These are phyloP conservation scores for Lyophyllum semitale DNA, from an alignment of 768 basidiomycete genomes.

Conservation along the genomic window DNA sequence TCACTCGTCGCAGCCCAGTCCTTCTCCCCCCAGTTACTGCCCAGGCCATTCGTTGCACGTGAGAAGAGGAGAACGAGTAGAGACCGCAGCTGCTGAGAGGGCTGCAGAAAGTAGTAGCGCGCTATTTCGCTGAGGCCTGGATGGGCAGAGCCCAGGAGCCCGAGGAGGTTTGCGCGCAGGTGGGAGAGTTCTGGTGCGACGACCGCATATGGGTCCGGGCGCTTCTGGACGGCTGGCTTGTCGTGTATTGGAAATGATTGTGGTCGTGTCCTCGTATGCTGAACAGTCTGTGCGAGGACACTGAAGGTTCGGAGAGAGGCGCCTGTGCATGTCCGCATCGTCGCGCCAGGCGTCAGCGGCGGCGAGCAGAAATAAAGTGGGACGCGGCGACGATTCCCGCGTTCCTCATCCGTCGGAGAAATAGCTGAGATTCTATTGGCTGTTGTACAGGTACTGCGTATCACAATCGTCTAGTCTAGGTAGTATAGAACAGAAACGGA, in stretches of 20 bases:
- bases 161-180: constrained; percentile 71
- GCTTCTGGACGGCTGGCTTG: constrained; percentile 23
- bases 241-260: constrained; percentile 30
- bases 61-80: constrained; percentile 87
- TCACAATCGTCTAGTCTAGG: neutral
- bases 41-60: constrained; percentile 91
- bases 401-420: neutral
- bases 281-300: constrained; percentile 43
- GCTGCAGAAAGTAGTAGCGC: constrained; percentile 87
- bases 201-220: constrained; percentile 67
- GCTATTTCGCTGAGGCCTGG: constrained; percentile 87
- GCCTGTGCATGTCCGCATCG: constrained; percentile 10
- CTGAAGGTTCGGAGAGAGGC: constrained; percentile 33
- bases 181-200: constrained; percentile 73
- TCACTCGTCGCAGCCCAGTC: constrained; percentile 62
- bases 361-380: neutral
- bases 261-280: constrained; percentile 26
- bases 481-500: neutral
- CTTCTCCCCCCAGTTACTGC: constrained; percentile 61
- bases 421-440: neutral
- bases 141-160: constrained; percentile 85
- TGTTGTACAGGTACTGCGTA: neutral
- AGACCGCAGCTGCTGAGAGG: constrained; percentile 90
- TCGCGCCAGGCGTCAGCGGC: constrained; percentile 13
- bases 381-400: constrained; percentile 21